Conservation (phyloP, 805 yeast genomes). For the Pachysolen tannophilus region DNA sequence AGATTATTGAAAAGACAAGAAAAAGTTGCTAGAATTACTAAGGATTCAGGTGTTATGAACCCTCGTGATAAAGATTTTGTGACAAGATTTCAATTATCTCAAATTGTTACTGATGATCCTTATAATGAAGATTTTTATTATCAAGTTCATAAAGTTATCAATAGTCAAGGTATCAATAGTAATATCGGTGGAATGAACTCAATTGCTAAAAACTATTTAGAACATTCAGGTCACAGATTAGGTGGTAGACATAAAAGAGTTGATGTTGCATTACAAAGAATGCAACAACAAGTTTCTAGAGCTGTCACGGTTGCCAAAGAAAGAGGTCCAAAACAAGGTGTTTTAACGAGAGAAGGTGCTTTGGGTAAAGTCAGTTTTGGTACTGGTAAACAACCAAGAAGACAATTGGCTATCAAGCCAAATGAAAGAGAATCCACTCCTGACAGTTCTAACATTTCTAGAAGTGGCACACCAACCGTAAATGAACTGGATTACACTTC, state of each 20-base stretch:
- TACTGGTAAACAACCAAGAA: constrained; percentile 80
- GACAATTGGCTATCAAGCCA: constrained; percentile 60
- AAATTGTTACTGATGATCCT: constrained; percentile 95
- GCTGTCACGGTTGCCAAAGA: constrained; percentile 95
- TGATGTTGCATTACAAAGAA: constrained; percentile 87
- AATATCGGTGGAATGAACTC: constrained; percentile 57
- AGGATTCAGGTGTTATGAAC: constrained; percentile 90
- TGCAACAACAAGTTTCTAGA: constrained; percentile 96
- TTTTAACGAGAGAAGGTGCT: constrained; percentile 69
- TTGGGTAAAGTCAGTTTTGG: constrained; percentile 79
- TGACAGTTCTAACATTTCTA: constrained; percentile 15
- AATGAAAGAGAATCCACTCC: constrained; percentile 37
- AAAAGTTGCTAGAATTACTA: constrained; percentile 66
- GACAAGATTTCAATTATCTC: constrained; percentile 88
- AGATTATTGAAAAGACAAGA: constrained; percentile 60
- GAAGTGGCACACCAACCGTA: constrained; percentile 12
- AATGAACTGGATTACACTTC: constrained; percentile 14
- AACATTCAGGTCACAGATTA: constrained; percentile 83
- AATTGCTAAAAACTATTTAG: constrained; percentile 89
- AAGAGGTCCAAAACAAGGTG: constrained; percentile 57
- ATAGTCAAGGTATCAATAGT: constrained; percentile 43
- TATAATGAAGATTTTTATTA: constrained; percentile 94
- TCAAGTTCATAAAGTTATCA: constrained; percentile 79
- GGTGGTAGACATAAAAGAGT: constrained; percentile 82
- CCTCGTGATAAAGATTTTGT: constrained; percentile 96